A percentile compares a stretch with the other conserved stretches of the same genome.
phyloP scores from a whole-genome alignment of 257 asterid genomes.

The Nicotiana benthamiana region DNA sequence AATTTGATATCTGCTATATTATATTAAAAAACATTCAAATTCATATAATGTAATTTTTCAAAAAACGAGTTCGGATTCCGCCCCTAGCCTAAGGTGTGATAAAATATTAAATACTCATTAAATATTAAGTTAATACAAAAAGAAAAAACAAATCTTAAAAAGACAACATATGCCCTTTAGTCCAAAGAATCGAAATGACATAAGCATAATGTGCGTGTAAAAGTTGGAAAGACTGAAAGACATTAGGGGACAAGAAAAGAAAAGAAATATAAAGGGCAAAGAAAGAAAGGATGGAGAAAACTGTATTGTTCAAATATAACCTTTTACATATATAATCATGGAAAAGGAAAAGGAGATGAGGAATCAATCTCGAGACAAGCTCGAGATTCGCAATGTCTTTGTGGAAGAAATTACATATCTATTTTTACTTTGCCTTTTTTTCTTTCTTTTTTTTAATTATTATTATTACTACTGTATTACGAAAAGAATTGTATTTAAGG shows the following conservation, averaged over 20 bases:
- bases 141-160: too few relatives aligned
- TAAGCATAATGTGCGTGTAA: neutral
- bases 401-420: neutral
- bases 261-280: neutral
- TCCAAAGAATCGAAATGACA: neutral
- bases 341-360: neutral
- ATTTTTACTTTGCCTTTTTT: too few relatives aligned
- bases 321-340: neutral
- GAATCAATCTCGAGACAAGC: neutral
- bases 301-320: neutral
- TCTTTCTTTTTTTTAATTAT: too few relatives aligned
- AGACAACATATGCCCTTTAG: neutral
- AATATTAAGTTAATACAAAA: too few relatives aligned
- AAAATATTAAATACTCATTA: too few relatives aligned
- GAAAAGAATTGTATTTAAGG: too few relatives aligned
- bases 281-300: neutral
- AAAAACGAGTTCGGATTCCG: too few relatives aligned
- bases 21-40: too few relatives aligned
- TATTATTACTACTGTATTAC: too few relatives aligned
- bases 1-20: too few relatives aligned
- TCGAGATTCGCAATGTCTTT: neutral
- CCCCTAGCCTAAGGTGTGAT: too few relatives aligned
- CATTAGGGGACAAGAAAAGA: neutral
- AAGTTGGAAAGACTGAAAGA: neutral
- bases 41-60: too few relatives aligned